A percentile compares a stretch with the other conserved stretches of the same genome.
phyloP scores from a whole-genome alignment of 441 rosid genomes.

The Euphorbia schlechtendalii region DNA sequence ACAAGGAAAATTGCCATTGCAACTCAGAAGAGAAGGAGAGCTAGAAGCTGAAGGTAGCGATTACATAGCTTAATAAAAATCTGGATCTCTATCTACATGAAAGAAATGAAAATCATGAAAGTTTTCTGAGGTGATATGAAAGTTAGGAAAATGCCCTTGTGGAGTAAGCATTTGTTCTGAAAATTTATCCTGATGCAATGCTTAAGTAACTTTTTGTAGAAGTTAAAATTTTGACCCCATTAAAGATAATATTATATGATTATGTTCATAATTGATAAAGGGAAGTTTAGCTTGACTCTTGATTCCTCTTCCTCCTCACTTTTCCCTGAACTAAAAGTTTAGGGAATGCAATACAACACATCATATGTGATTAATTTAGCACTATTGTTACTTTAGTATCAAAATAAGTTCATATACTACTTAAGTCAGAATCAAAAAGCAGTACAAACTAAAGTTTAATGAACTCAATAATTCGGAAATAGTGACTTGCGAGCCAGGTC shows the following conservation, averaged over 20 bases:
- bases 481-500: not conserved
- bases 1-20: conserved; percentile 5
- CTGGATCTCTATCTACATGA: conserved; percentile 2
- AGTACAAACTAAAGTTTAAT: not conserved
- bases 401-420: not conserved
- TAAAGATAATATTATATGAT: not conserved
- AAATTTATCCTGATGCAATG: not conserved
- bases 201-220: not conserved
- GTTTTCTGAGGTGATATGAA: not conserved
- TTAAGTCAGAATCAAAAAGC: not conserved
- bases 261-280: not conserved
- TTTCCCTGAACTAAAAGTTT: not conserved
- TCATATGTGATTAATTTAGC: not conserved
- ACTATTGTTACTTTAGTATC: not conserved
- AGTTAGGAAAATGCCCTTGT: not conserved
- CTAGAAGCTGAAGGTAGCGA: conserved; percentile 3
- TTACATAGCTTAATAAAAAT: not conserved
- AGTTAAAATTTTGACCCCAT: not conserved
- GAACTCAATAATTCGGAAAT: conserved; percentile 4
- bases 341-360: not conserved
- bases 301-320: not conserved
- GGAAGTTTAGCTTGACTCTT: not conserved
- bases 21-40: conserved; percentile 6
- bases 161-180: not conserved
- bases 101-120: not conserved